Base-by-base conservation (phyloP, 306 rosid genomes). In the Cucumis hystrix region DNA sequence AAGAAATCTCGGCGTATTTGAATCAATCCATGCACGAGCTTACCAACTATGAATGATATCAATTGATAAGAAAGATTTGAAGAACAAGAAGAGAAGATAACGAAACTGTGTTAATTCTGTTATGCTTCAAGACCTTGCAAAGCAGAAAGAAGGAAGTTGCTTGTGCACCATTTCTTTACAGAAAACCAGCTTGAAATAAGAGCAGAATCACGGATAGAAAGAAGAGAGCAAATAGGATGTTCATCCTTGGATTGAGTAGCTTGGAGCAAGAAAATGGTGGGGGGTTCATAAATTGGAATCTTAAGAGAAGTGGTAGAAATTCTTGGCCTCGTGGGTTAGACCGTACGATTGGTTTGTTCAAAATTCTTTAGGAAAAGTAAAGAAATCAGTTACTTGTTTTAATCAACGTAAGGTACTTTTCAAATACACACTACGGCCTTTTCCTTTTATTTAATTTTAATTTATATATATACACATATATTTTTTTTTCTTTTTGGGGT, bases 321-420 rank as follows among this genome's bases (percentile, higher is more conserved):
- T 66, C 54, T 30, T 25, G 43, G 7, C 55, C 20, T 65, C 72
- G 51, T 65, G 72, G 67, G 13, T 77, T 35, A 15, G 75, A 35
- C 80, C 80, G 61, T 63, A 78, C 74, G 21, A 78, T 61, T 65
- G 75, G 65, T 33, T 78, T 54, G 52, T 40, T 77, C 54, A 23
- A 43, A 52, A 37, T 65, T 78, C 73, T 28, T n/a, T 45, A 30
- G 49, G 58, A 65, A 45, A 77, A 63, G 56, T 56, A 60, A 58
- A 75, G 56, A 76, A 40, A 58, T 43, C 71, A 3, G 55, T 65
- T 49, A 65, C 80, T 78, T 51, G 74, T 77, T 63, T 64, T 77
- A 43, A 77, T 64, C 80, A 64, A 35, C 41, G 56, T 45, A 25
- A 61, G 43, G 62, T 63, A 63, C 57, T 49, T 49, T 49, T 33